Conservation (phyloP, 371 early-diverging fungal species). For the Circinella umbellata region DNA sequence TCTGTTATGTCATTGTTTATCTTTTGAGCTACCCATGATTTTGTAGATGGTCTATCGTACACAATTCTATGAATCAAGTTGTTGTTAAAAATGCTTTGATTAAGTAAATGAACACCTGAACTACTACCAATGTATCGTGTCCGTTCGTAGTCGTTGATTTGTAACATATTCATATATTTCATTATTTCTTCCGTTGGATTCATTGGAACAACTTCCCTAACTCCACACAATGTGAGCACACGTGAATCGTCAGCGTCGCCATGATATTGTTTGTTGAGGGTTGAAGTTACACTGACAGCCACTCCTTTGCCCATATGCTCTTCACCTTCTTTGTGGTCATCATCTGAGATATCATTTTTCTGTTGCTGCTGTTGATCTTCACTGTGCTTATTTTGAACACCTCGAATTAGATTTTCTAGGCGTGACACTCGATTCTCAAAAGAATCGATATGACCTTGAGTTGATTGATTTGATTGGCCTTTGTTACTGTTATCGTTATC, state of each 20-base stretch:
- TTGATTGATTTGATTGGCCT: constrained; percentile 9
- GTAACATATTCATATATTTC: background rate
- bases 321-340: too few species aligned
- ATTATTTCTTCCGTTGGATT: background rate
- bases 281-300: too few species aligned
- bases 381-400: background rate
- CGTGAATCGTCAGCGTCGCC: background rate
- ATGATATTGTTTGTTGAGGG: background rate
- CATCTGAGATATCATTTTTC: background rate
- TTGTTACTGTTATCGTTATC: constrained; percentile 38
- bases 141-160: constrained; percentile 40
- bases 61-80: background rate
- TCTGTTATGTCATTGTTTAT: constrained; percentile 42
- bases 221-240: too few species aligned
- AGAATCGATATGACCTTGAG: constrained; percentile 18
- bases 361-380: constrained; percentile 1
- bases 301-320: too few species aligned
- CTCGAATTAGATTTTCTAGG: constrained; percentile 35
- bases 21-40: constrained; percentile 37
- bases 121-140: constrained; percentile 46
- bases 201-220: background rate
- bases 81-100: constrained; percentile 7
- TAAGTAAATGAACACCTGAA: constrained; percentile 37
- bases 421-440: constrained; percentile 32
- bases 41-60: background rate